Base-by-base conservation (phyloP, 202 grass and related monocot species). In the Setaria italica region DNA sequence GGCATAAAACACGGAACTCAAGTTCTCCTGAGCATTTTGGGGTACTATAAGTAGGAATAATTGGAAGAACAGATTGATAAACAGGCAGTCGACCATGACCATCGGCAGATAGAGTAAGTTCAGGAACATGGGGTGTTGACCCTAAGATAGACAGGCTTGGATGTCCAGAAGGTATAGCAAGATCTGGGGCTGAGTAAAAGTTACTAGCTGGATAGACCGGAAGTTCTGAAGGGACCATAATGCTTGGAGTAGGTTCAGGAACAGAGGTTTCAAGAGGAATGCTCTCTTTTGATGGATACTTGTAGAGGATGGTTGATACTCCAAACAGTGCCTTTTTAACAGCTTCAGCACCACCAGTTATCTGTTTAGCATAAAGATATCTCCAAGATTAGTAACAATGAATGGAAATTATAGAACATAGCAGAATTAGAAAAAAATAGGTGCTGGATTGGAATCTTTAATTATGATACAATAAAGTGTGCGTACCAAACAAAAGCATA, bases 271-370 rank as follows among this genome's bases (percentile, higher is more conserved):
- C 92, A 53, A 99, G 90, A 78, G 91, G 78, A 68, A 99, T 97
- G 20, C 70, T 90, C 88, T 99, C 97, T 80, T 93, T 99, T 37
- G 97, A 85, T 82, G 85, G 78, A 63, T 86, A 90, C 48, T 97
- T 99, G 87, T 91, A 99, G 74, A 99, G 91, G 56, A 99, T 92
- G 65, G 94, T 74, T 82, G 97, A 99, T 84, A 96, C 76, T 43
- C 88, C 87, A 80, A 89, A 88, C 73, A 99, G 82, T 2, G 94
- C 97, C 55, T 84, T 94, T 75, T 86, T 91, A 74, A 99, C 93
- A 82, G 93, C 90, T 77, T 92, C 87, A 73, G 90, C 69, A 87
- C 91, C 82, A 64, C 97, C 97, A 74, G 76, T 86, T 84, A 99
- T 99, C 97, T 99, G 83, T 81, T 85, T 79, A 29, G 46, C 16